Evolutionary conservation across 179 eudicot genomes (phyloP).

Genomic region (Camellia oleifera): DNA sequence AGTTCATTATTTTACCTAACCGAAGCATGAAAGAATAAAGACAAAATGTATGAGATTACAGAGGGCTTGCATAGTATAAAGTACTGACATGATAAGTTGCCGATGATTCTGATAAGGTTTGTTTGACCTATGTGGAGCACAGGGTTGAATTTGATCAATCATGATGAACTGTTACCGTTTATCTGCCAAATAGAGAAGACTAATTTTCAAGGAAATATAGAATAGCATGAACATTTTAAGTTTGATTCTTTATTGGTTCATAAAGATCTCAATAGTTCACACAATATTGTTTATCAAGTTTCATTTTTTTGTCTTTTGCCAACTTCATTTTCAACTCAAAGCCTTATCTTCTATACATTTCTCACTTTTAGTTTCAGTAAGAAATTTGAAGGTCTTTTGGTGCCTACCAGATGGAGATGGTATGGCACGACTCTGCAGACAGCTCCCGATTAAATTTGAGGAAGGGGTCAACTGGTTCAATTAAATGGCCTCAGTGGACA

Average conservation of each 20-base stretch:
- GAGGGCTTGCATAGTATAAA: background rate
- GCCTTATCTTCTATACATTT: too few relatives aligned
- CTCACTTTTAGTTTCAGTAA: background rate
- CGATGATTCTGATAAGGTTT: too few relatives aligned
- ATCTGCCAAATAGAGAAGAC: background rate
- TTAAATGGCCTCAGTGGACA: constrained; percentile 55
- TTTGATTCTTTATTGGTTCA: too few relatives aligned
- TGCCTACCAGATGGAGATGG: constrained; percentile 73
- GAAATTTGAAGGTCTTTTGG: constrained; percentile 2
- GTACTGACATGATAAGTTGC: too few relatives aligned
- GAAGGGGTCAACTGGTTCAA: constrained; percentile 37
- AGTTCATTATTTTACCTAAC: background rate
- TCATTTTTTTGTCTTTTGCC: background rate
- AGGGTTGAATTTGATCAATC: too few relatives aligned
- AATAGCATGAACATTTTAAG: too few relatives aligned
- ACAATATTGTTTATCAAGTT: background rate
- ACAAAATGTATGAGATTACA: background rate
- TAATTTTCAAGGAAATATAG: background rate
- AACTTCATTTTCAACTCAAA: background rate
- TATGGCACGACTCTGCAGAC: constrained; percentile 69
- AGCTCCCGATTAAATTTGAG: constrained; percentile 42
- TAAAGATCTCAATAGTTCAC: too few relatives aligned
- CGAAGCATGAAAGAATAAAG: background rate
- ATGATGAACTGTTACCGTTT: too few relatives aligned
- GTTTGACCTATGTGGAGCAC: too few relatives aligned